Evolutionary conservation across 2,329 filamentous ascomycete genomes (phyloP).

Genomic region (Paecilomyces sp.): DNA sequence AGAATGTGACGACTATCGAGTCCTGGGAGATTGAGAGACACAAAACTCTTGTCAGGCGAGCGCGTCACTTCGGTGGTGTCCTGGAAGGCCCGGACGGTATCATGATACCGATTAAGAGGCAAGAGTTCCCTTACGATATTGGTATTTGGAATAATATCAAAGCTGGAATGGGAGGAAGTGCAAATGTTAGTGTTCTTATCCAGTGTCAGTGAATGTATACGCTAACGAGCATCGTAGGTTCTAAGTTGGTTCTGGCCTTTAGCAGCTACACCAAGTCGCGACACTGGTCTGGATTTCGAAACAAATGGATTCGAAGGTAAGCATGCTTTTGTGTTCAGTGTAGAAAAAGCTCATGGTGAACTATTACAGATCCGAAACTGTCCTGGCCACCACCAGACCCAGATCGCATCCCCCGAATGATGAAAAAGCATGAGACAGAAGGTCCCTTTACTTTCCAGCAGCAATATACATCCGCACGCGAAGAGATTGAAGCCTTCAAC

Average conservation of each 20-base stretch:
- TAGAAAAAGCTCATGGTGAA: background rate
- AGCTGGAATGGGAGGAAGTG: conserved; percentile 52
- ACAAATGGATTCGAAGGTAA: conserved; percentile 56
- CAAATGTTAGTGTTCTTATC: conserved; percentile 28
- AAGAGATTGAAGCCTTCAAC: conserved; percentile 48
- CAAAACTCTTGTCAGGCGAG: conserved; percentile 38
- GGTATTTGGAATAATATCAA: conserved; percentile 55
- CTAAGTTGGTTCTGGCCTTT: conserved; percentile 58
- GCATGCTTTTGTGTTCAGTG: background rate
- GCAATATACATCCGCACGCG: conserved; percentile 25
- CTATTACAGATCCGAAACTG: conserved; percentile 24
- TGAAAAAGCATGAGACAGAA: conserved; percentile 8
- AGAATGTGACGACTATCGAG: conserved; percentile 59
- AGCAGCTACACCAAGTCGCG: conserved; percentile 40
- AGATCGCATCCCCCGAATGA: conserved; percentile 38
- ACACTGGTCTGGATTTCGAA: conserved; percentile 45
- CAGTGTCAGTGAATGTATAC: background rate
- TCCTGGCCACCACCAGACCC: conserved; percentile 45
- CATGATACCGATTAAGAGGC: conserved; percentile 47
- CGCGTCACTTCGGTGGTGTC: conserved; percentile 48
- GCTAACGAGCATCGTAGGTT: conserved; percentile 21
- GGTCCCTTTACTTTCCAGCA: conserved; percentile 19
- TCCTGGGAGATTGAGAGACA: conserved; percentile 53
- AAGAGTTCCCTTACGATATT: conserved; percentile 61
- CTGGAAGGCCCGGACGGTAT: conserved; percentile 52